Conservation (phyloP, 306 rosid genomes). For the Vigna trinervia region DNA sequence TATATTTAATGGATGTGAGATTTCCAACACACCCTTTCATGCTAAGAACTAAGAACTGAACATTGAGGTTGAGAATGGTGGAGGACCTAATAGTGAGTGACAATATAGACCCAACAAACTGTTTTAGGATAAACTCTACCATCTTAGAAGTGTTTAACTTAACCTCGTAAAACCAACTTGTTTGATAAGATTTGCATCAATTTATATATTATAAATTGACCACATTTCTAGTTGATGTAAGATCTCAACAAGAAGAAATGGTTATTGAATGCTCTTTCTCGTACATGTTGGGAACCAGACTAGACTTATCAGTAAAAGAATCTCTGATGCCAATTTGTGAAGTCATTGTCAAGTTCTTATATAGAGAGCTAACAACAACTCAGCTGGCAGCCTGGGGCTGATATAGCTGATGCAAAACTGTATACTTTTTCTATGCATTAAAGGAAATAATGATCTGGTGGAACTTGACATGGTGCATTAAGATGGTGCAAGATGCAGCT, state of each 20-base stretch:
- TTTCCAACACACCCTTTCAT: no score
- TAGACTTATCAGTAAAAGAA: not conserved
- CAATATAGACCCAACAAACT: no score
- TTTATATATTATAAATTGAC: no score
- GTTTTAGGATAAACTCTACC: no score
- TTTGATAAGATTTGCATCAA: no score
- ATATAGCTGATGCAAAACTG: not conserved
- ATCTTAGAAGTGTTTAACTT: no score
- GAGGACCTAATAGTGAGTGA: no score
- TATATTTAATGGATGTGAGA: no score
- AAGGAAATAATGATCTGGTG: constrained; percentile 11
- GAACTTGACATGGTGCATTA: constrained; percentile 14
- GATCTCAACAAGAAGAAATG: not conserved
- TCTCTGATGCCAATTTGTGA: not conserved
- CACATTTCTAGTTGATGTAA: no score
- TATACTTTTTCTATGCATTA: not conserved
- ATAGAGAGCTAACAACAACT: not conserved
- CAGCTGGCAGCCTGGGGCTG: not conserved
- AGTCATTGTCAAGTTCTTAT: not conserved
- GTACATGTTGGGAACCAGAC: not conserved
- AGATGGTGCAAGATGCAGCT: not conserved
- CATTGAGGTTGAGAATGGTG: no score
- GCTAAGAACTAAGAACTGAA: no score
- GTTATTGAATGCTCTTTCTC: not conserved
- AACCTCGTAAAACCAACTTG: no score